phyloP scores from a whole-genome alignment of 2,329 filamentous ascomycete genomes.

The Diaporthe citri region DNA sequence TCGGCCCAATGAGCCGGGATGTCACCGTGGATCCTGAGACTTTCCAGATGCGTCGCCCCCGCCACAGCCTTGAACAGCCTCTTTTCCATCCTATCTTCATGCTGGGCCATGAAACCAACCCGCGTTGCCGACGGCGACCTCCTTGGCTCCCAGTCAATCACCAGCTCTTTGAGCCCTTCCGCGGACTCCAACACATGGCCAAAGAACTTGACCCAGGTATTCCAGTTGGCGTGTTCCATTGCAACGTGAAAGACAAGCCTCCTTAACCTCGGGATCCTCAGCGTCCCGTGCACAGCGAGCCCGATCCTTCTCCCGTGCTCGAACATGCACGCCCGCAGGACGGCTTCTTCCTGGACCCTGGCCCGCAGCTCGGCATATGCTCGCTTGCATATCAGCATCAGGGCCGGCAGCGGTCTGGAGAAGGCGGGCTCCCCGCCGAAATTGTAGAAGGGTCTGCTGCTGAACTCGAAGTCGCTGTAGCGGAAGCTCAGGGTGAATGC shows the following conservation, averaged over 20 bases:
- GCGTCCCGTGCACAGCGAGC: conserved; percentile 47
- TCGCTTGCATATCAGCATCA: conserved; percentile 38
- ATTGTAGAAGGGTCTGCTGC: conserved; percentile 23
- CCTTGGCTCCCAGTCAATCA: conserved; percentile 50
- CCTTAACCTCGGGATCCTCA: conserved; percentile 46
- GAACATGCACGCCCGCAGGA: conserved; percentile 45
- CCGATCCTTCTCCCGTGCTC: conserved; percentile 46
- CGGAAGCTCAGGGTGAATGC: conserved; percentile 22
- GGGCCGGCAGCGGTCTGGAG: conserved; percentile 25
- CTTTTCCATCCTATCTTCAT: conserved; percentile 43
- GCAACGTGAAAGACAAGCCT: conserved; percentile 46
- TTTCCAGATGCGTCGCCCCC: conserved; percentile 39
- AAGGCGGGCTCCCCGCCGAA: conserved; percentile 12
- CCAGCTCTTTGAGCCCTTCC: conserved; percentile 42
- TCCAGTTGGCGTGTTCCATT: conserved; percentile 49
- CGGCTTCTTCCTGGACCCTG: conserved; percentile 45
- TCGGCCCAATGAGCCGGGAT: conserved; percentile 42
- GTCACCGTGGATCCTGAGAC: conserved; percentile 44
- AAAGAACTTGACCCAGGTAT: conserved; percentile 49
- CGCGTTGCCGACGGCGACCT: conserved; percentile 38
- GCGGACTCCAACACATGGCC: conserved; percentile 41
- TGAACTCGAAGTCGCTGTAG: conserved; percentile 36
- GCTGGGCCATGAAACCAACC: conserved; percentile 35
- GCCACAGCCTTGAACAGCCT: conserved; percentile 43
- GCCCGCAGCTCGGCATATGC: conserved; percentile 28